Evolutionary conservation across 2,329 filamentous ascomycete genomes (phyloP), one percentile per base, ranked within the genome.

Genomic region (Claviceps citrina): DNA sequence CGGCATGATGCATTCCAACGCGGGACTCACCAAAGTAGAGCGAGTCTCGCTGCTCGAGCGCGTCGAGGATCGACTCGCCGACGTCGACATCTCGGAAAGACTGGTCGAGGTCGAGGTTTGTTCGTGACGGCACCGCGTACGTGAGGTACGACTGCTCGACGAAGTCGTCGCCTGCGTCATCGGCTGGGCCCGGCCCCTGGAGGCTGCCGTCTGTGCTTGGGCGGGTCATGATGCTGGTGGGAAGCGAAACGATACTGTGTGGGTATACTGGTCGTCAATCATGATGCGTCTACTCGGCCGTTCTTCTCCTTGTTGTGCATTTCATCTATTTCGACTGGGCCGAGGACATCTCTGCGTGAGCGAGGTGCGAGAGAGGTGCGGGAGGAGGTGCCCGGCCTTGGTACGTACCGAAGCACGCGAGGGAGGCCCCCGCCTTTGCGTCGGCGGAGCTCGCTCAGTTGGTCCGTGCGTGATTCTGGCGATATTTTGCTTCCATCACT

Each of bases 21-120:
- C n/a, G n/a, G 44, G 10, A 7, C 71, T 49, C 65, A 85, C 82
- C 82, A 53, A 86, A 84, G 54, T 83, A 81, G 30, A 87, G 63
- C 40, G 70, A 68, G 30, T 79, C 68, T 47, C 81, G 69, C 49
- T 75, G 70, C 32, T 71, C 61, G 51, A 84, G 67, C 15, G 69
- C 69, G 38, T 74, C 67, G 31, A 80, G 65, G 45, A 65, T 61
- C 48, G 61, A 62, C 46, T 63, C 61, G 40, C 60, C 65, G 47
- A 59, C 62, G 9, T 62, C 57, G 4, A 58, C 56, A 32, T 62
- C 55, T 39, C 58, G 60, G 41, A 78, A 65, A 2, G 60, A 60
- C 19, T 71, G 61, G 42, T 76, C 68, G 27, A 77, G 62, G 31
- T 68, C 58, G 40, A 77, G 61, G 28, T 71, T 53, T 41, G 74